Percentiles rank a stretch among this genome's conserved stretches.
phyloP scores from a whole-genome alignment of 176 grass and related monocot genomes.

The Rhipidocladum racemiflorum region DNA sequence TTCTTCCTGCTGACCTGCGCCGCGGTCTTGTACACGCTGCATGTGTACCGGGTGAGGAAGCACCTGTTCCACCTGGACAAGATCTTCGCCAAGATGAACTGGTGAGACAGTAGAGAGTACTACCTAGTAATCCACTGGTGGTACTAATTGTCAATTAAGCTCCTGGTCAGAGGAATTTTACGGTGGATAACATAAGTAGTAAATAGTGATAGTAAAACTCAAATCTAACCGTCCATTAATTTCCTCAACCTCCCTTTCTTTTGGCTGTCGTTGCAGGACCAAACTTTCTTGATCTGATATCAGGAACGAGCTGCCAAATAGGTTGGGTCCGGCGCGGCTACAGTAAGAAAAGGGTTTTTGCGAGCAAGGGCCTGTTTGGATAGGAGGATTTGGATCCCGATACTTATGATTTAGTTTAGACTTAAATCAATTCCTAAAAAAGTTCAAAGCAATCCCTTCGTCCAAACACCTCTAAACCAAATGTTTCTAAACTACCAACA shows the following conservation, averaged over 20 bases:
- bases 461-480: no score
- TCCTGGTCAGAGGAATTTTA: no score
- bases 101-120: not conserved
- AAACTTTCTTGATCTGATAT: not conserved
- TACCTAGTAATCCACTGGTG: no score
- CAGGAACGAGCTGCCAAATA: not conserved
- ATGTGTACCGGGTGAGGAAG: slow-evolving; percentile 67
- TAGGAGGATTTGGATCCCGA: no score
- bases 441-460: no score
- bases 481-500: no score
- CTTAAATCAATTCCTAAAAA: no score
- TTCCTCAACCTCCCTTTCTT: not conserved
- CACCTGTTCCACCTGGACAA: slow-evolving; percentile 92
- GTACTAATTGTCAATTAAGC: not conserved
- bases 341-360: not conserved
- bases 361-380: no score
- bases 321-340: not conserved
- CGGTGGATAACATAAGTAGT: no score
- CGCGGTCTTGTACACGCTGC: slow-evolving; percentile 61
- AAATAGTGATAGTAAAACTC: no score
- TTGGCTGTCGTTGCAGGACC: not conserved
- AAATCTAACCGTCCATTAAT: no score
- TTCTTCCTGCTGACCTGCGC: slow-evolving; percentile 81
- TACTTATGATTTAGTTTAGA: no score
- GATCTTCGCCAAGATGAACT: slow-evolving; percentile 48